These are phyloP conservation scores for Saturnispora gosingensis DNA, from an alignment of 805 yeast genomes.

Conservation along the genomic window DNA sequence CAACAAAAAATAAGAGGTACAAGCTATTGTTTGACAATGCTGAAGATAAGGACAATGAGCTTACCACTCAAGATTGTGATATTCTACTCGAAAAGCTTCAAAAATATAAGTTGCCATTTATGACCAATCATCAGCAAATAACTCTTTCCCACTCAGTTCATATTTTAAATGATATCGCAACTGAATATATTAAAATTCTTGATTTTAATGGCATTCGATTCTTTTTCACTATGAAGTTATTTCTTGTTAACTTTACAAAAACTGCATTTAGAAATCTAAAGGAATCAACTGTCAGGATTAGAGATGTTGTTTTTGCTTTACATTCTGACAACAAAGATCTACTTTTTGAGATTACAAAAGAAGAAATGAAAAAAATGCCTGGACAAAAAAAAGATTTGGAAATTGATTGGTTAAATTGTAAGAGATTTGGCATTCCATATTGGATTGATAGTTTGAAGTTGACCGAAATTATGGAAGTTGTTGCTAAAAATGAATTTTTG, in stretches of 20 bases:
- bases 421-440: constrained; percentile 54
- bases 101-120: constrained; percentile 59
- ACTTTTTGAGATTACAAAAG: constrained; percentile 41
- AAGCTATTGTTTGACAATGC: background rate
- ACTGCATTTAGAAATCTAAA: constrained; percentile 8
- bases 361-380: constrained; percentile 25
- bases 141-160: constrained; percentile 65
- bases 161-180: constrained; percentile 48
- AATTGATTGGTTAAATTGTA: constrained; percentile 52
- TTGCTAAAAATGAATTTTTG: constrained; percentile 64
- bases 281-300: constrained; percentile 43
- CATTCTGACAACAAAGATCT: constrained; percentile 73
- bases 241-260: constrained; percentile 34
- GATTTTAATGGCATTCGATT: constrained; percentile 67
- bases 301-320: constrained; percentile 83
- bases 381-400: constrained; percentile 16
- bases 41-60: constrained; percentile 15
- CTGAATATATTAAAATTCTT: constrained; percentile 32
- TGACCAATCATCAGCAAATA: constrained; percentile 87
- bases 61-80: constrained; percentile 25
- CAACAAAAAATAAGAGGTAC: background rate
- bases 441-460: constrained; percentile 53
- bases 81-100: constrained; percentile 51
- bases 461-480: constrained; percentile 46
- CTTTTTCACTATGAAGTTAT: constrained; percentile 60